Percentiles rank a stretch among this genome's conserved stretches.
These are phyloP conservation scores for Juglanconis juglandina DNA, from an alignment of 2,329 filamentous ascomycete species.

Conservation along the genomic window DNA sequence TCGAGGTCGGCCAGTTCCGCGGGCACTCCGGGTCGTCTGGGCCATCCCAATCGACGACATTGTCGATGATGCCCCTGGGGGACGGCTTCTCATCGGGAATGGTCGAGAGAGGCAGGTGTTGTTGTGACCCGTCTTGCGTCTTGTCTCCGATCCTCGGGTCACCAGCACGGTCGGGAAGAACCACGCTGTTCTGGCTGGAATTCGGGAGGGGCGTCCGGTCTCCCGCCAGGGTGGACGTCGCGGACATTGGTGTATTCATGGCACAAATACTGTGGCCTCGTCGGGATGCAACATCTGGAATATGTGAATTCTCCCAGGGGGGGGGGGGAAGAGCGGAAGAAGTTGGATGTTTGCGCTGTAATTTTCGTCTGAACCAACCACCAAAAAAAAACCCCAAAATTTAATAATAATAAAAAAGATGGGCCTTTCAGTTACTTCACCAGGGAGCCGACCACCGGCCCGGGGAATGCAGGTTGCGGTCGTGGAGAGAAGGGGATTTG, in stretches of 20 bases:
- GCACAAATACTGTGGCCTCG: neutral
- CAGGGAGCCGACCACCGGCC: too few species aligned
- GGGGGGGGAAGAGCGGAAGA: too few species aligned
- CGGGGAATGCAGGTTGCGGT: too few species aligned
- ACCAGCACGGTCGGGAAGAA: neutral
- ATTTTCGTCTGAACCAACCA: too few species aligned
- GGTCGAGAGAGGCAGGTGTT: neutral
- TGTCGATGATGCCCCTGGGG: neutral
- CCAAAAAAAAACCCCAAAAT: too few species aligned
- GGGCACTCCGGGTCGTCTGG: constrained; percentile 19
- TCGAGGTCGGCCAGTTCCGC: constrained; percentile 17
- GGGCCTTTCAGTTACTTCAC: too few species aligned
- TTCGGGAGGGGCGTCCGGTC: neutral
- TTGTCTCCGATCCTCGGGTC: neutral
- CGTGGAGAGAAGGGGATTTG: too few species aligned
- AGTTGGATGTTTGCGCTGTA: too few species aligned
- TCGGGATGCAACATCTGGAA: too few species aligned
- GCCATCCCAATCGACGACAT: constrained; percentile 20
- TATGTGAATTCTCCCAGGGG: too few species aligned
- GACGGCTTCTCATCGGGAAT: neutral
- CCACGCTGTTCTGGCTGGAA: neutral
- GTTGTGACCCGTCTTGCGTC: neutral
- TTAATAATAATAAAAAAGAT: too few species aligned
- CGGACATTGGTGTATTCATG: constrained; percentile 7
- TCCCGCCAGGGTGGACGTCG: neutral